Evolutionary conservation across 176 grass and related monocot species (phyloP).

Genomic region (Hyparrhenia diplandra): DNA sequence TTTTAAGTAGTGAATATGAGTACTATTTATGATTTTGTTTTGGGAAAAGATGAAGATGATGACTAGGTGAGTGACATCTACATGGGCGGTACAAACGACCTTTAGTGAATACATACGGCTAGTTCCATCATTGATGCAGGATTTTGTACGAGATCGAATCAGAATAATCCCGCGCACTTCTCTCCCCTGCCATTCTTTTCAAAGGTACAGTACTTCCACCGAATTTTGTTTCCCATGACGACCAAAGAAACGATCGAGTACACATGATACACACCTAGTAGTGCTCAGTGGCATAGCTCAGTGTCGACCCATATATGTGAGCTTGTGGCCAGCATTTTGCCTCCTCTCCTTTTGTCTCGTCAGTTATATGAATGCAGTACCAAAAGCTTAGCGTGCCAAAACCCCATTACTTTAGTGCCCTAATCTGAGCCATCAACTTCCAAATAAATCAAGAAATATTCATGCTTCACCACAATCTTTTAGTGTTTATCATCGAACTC

Average conservation of each 20-base stretch:
- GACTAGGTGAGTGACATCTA: not conserved
- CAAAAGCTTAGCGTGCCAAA: not conserved
- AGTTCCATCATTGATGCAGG: not conserved
- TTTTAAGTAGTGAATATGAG: not conserved
- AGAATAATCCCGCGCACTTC: constrained; percentile 9
- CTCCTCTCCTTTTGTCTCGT: not conserved
- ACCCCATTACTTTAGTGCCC: not conserved
- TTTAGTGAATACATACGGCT: not conserved
- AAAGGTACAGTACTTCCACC: constrained; percentile 20
- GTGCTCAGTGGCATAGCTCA: not conserved
- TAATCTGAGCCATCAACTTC: not conserved
- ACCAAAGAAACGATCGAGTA: not conserved
- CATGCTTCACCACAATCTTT: not conserved
- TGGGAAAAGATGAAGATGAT: not conserved
- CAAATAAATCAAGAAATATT: not conserved
- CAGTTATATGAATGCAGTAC: not conserved
- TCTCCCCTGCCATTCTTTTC: constrained; percentile 20
- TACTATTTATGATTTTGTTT: not conserved
- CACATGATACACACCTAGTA: not conserved
- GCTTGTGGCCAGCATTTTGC: not conserved
- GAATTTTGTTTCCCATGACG: constrained; percentile 4
- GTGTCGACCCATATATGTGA: not conserved
- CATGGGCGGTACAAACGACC: not conserved
- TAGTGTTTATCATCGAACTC: not conserved
- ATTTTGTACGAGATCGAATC: constrained; percentile 2